Base-by-base conservation (phyloP, 176 grass and related monocot genomes). In the Eragrostis curvula region DNA sequence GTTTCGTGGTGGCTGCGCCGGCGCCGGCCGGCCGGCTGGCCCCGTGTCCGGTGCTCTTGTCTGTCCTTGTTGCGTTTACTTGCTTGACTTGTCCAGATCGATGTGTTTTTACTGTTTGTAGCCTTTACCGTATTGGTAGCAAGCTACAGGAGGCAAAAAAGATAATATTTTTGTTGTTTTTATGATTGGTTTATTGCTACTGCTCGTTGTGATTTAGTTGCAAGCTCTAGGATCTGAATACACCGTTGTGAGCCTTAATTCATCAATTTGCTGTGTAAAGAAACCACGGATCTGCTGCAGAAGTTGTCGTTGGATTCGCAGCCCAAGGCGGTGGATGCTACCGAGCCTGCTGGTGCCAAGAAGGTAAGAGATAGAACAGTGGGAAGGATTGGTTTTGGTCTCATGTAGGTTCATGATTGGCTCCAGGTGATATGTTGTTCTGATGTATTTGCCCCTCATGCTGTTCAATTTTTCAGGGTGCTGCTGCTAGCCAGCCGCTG, bases 271-370 rank as follows among this genome's bases (percentile, higher is more conserved):
- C 74, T 60, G 58, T 16, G 17, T 40, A 6, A 86, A 89, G 90
- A 95, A 88, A 80, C 90, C 58, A 84, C 96, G 36, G 92, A 89
- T 86, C 90, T 98, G 72, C 68, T 95, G 81, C 92, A 98, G 87
- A 95, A 95, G 66, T 29, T 98, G 59, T 77, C 92, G 44, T 81
- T 95, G 47, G 96, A 95, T 32, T 67, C 88, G 7, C 83, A 82
- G 73, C 83, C 88, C 73, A 90, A 86, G 88, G 78, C 59, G 29
- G 73, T 57, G 12, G 88, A 78, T 9, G 88, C 66, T 14, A 59
- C 79, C 14, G 83, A 86, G 59, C 66, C 79, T 67, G 79, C 83
- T 3, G 83, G 27, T 2, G n/a, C 66, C 28, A 61, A 71, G 64
- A 89, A 89, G 88, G 88, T 90, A 89, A 46, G 63, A 8, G 83